Evolutionary conservation across 2,329 filamentous ascomycete species (phyloP), one percentile per base, ranked within the genome.

Genomic region (Alternaria consortialis): DNA sequence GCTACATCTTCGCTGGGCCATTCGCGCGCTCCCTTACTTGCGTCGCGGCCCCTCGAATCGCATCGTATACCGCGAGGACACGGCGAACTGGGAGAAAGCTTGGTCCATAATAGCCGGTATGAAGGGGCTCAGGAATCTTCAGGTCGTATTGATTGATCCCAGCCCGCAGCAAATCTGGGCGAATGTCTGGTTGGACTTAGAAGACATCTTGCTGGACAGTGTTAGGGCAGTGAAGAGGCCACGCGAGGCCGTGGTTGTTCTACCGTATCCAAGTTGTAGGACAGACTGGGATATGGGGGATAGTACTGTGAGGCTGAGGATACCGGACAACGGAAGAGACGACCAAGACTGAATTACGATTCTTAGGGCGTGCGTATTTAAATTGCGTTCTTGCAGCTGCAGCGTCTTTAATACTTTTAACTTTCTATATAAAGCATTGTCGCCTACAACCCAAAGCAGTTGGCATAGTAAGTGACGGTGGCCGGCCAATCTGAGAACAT

Each of bases 401-500:
- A 20, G 20, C 20, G 20, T 2, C 20, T 20, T 20, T 20, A 20
- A 20, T 20, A 20, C 20, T 20, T 20, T 20, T 20, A 20, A 20
- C 20, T 20, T 20, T 40, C 37, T 50, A 52, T 52, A 36, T 37
- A 44, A 15, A 7, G 17, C 23, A 44, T 8, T 25, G 6, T 1
- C 8, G 7, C 15, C 51, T 72, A 74, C 52, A 80, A 61, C 1
- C 80, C 84, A 65, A 91, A 87, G 78, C 90, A 92, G 70, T 90
- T 92, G 65, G 89, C 90, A 76, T 90, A 92, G 66, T 89, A 91
- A 0, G 88, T 90, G 7, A 87, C 84, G 0, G 89, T 90, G 11
- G 87, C 86, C 15, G 86, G 85, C 90, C 90, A 92, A 74, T 92
- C 90, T 4, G 85, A 85, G 69, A 92, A 92, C 63, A 92, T 83